These are phyloP conservation scores for Macrophomina phaseolina DNA, from an alignment of 2,329 filamentous ascomycete species.

Conservation along the genomic window DNA sequence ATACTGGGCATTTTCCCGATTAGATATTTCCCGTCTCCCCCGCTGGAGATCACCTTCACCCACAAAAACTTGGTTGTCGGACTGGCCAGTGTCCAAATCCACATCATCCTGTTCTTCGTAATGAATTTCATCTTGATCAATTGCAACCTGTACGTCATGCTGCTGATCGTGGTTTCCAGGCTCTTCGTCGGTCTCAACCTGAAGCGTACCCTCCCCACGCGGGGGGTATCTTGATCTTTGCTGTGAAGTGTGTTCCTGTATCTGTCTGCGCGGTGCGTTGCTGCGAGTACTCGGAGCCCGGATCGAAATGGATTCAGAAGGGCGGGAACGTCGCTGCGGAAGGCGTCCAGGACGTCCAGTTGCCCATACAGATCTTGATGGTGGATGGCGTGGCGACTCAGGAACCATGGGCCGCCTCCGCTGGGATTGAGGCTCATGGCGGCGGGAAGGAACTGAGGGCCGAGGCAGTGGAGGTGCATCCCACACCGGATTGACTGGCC, in stretches of 20 bases:
- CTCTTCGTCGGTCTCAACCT: neutral
- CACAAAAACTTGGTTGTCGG: neutral
- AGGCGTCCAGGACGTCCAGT: neutral
- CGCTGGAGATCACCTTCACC: too few species aligned
- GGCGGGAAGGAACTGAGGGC: neutral
- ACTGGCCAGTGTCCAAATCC: neutral
- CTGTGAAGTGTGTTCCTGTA: neutral
- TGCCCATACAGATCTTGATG: neutral
- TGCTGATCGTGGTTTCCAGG: conserved; percentile 15
- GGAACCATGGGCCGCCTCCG: conserved; percentile 2
- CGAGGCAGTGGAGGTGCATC: conserved; percentile 15
- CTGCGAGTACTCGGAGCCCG: conserved; percentile 1
- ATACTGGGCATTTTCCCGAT: neutral
- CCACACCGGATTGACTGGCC: conserved; percentile 14
- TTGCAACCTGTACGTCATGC: conserved; percentile 28
- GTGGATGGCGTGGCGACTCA: conserved; percentile 6
- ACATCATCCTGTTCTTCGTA: conserved; percentile 29
- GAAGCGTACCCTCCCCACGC: neutral
- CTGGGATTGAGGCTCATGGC: neutral
- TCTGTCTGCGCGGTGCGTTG: neutral
- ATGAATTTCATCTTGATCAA: conserved; percentile 25
- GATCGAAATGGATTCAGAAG: neutral
- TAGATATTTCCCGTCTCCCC: neutral
- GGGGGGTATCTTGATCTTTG: neutral
- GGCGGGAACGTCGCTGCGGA: neutral